phyloP scores from a whole-genome alignment of 2,329 filamentous ascomycete genomes.

The Penicillium digitatum region DNA sequence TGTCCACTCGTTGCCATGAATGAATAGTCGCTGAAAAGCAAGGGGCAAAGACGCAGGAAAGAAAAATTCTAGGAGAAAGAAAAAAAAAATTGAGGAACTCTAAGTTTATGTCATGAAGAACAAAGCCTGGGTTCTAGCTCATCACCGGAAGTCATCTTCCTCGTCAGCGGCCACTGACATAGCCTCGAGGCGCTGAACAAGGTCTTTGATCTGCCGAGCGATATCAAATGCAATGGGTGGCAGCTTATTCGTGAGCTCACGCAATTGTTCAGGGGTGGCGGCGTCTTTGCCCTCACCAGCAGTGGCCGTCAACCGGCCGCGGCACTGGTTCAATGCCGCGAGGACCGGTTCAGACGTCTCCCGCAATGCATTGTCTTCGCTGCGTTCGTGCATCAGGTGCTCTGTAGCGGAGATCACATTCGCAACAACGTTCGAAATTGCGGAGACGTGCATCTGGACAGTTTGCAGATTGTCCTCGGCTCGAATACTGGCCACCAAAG shows the following conservation, averaged over 20 bases:
- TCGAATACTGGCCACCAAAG: slow-evolving; percentile 70
- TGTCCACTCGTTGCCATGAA: slow-evolving; percentile 25
- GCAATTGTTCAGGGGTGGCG: slow-evolving; percentile 49
- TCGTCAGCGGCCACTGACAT: slow-evolving; percentile 28
- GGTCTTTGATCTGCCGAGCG: slow-evolving; percentile 74
- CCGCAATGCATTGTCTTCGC: slow-evolving; percentile 47
- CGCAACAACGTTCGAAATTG: slow-evolving; percentile 67
- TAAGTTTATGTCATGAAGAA: neutral
- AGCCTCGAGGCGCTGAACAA: slow-evolving; percentile 52
- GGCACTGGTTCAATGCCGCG: slow-evolving; percentile 55
- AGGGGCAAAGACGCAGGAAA: slow-evolving; percentile 15
- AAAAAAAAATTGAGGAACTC: neutral
- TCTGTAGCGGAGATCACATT: slow-evolving; percentile 66
- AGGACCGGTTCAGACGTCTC: slow-evolving; percentile 44
- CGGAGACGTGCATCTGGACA: slow-evolving; percentile 65
- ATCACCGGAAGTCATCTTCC: slow-evolving; percentile 41
- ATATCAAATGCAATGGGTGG: slow-evolving; percentile 85
- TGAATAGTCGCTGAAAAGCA: slow-evolving; percentile 25
- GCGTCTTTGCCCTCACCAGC: slow-evolving; percentile 60
- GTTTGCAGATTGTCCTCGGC: slow-evolving; percentile 59
- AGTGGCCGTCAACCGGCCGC: slow-evolving; percentile 62
- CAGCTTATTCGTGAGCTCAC: slow-evolving; percentile 63
- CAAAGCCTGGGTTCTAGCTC: slow-evolving; percentile 1
- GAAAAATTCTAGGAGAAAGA: slow-evolving; percentile 5
- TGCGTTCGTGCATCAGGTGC: slow-evolving; percentile 49